Conservation (phyloP, 73 alveolate genomes). For the Halteria grandinella region DNA sequence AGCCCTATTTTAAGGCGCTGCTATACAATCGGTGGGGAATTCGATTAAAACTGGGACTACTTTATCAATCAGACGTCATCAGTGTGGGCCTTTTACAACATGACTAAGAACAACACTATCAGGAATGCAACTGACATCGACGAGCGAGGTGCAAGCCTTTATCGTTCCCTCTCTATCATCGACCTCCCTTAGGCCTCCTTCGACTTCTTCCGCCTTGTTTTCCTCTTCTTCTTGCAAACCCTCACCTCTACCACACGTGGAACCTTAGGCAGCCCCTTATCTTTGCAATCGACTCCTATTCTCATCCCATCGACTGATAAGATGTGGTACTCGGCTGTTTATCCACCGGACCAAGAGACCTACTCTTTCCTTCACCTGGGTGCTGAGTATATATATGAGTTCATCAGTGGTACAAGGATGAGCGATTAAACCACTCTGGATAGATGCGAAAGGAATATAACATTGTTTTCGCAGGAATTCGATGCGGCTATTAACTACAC, state of each 20-base stretch:
- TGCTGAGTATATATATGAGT: conserved; percentile 20
- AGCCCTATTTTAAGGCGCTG: conserved; percentile 36
- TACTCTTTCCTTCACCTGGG: background rate
- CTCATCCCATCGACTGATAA: too few relatives aligned
- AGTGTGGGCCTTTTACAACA: background rate
- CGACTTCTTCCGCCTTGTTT: conserved; percentile 4
- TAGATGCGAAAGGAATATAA: conserved; percentile 23
- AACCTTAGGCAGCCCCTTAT: too few relatives aligned
- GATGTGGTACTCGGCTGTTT: too few relatives aligned
- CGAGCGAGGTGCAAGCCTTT: conserved; percentile 21
- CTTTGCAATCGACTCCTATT: too few relatives aligned
- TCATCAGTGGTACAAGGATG: conserved; percentile 26
- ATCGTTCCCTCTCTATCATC: background rate
- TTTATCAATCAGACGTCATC: background rate
- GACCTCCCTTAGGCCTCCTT: background rate
- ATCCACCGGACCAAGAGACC: conserved; percentile 13
- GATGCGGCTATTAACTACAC: conserved; percentile 4
- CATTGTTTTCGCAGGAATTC: background rate
- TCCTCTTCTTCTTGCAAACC: conserved; percentile 25
- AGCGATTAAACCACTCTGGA: background rate
- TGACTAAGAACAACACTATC: conserved; percentile 17
- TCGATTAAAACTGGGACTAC: conserved; percentile 4
- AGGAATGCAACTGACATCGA: conserved; percentile 23
- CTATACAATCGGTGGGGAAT: conserved; percentile 10
- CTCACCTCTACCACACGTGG: conserved; percentile 1